Percentiles rank a stretch among this genome's conserved stretches.
phyloP scores from a whole-genome alignment of 495 filamentous ascomycete species.

The Trypethelium eluteriae region DNA sequence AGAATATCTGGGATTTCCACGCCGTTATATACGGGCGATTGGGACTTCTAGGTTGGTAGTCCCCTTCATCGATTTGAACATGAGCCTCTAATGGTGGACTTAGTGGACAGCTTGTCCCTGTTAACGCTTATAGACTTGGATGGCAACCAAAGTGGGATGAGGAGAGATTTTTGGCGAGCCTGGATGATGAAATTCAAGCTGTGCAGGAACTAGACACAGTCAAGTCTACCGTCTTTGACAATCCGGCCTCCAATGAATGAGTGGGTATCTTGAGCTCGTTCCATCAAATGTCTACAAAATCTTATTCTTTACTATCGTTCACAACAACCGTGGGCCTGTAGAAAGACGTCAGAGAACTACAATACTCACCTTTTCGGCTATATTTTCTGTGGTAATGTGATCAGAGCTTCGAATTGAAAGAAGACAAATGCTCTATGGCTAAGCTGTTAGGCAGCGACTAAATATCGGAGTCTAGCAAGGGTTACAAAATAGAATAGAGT shows the following conservation, averaged over 20 bases:
- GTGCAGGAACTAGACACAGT: slow-evolving; percentile 33
- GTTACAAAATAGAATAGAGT: no score
- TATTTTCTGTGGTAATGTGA: not conserved
- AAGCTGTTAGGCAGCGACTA: not conserved
- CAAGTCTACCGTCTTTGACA: slow-evolving; percentile 14
- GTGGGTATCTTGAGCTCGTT: not conserved
- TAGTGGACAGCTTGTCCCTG: slow-evolving; percentile 32
- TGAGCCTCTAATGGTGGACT: slow-evolving; percentile 17
- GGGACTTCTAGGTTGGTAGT: slow-evolving; percentile 27
- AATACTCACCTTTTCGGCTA: not conserved
- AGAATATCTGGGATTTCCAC: slow-evolving; percentile 29
- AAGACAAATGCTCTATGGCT: not conserved
- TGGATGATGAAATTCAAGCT: slow-evolving; percentile 36
- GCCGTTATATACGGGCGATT: slow-evolving; percentile 26
- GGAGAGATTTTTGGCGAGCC: slow-evolving; percentile 31
- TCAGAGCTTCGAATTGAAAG: not conserved
- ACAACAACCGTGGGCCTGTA: not conserved
- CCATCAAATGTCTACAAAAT: not conserved
- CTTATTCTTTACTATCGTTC: not conserved
- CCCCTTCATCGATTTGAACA: slow-evolving; percentile 16
- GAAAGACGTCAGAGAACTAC: not conserved
- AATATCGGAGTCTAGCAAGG: not conserved
- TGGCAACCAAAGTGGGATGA: slow-evolving; percentile 38
- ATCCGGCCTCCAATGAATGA: not conserved
- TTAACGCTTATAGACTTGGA: slow-evolving; percentile 32